Conservation (phyloP, 176 grass and related monocot species). For the Poa annua region DNA sequence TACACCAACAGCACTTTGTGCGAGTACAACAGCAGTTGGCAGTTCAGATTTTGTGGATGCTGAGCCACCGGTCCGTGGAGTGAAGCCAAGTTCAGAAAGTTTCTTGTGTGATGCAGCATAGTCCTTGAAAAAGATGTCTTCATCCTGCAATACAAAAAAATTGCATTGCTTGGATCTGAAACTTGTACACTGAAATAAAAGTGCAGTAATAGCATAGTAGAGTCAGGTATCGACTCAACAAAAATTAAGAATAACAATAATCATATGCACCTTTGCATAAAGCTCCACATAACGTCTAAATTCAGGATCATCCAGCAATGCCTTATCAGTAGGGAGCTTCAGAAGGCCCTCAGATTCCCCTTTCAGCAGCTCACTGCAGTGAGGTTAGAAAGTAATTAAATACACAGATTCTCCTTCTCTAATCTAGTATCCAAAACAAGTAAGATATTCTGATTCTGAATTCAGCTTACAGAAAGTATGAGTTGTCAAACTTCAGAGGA, state of each 20-base stretch:
- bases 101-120: conserved; percentile 96
- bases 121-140: conserved; percentile 89
- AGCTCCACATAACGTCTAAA: conserved; percentile 87
- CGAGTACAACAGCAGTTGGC: conserved; percentile 48
- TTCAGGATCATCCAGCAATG: conserved; percentile 74
- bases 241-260: not conserved
- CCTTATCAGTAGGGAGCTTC: conserved; percentile 88
- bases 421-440: not conserved
- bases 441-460: conserved; percentile 35
- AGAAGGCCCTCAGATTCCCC: conserved; percentile 78
- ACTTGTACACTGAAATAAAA: not conserved
- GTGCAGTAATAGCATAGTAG: not conserved
- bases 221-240: not conserved
- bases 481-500: conserved; percentile 94
- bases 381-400: not conserved
- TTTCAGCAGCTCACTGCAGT: conserved; percentile 68
- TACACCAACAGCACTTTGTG: conserved; percentile 80
- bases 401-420: not conserved
- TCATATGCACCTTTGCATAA: conserved; percentile 70
- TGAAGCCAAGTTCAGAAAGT: conserved; percentile 84
- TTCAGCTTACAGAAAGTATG: conserved; percentile 82
- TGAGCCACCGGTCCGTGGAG: conserved; percentile 43
- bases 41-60: conserved; percentile 54
- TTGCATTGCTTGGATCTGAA: conserved; percentile 31
- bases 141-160: conserved; percentile 56